Evolutionary conservation across 805 yeast genomes (phyloP).

Genomic region (Candida ipomoeae): DNA sequence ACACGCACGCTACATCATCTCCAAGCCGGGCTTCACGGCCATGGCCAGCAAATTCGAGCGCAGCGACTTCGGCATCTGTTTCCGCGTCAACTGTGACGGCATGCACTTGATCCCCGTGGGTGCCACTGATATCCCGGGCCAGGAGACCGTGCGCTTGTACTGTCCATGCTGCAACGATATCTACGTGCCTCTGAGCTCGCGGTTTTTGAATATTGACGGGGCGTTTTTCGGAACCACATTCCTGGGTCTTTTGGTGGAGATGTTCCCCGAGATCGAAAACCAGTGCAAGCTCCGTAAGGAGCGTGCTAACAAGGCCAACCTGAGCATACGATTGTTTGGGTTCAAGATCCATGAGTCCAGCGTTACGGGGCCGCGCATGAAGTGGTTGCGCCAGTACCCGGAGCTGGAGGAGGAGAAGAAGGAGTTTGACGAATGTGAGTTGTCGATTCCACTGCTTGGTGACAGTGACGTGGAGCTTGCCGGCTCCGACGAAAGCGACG

Average conservation of each 20-base stretch:
- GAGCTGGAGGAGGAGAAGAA: slow-evolving; percentile 52
- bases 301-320: slow-evolving; percentile 47
- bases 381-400: slow-evolving; percentile 85
- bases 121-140: slow-evolving; percentile 83
- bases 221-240: slow-evolving; percentile 96
- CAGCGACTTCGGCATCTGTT: slow-evolving; percentile 87
- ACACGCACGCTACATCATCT: slow-evolving; percentile 85
- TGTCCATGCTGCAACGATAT: slow-evolving; percentile 95
- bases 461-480: slow-evolving; percentile 25
- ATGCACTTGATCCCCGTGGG: slow-evolving; percentile 92
- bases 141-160: slow-evolving; percentile 84
- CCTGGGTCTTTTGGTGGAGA: slow-evolving; percentile 86
- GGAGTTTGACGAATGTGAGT: slow-evolving; percentile 65
- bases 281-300: slow-evolving; percentile 57
- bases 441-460: slow-evolving; percentile 41
- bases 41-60: slow-evolving; percentile 93
- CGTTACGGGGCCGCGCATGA: slow-evolving; percentile 88
- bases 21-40: slow-evolving; percentile 83
- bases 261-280: slow-evolving; percentile 85
- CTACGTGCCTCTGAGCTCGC: slow-evolving; percentile 81
- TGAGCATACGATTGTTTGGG: slow-evolving; percentile 80
- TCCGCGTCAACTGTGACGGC: slow-evolving; percentile 83
- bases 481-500: slow-evolving; percentile 23
- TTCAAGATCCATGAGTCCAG: slow-evolving; percentile 75
- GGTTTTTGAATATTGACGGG: slow-evolving; percentile 88